Evolutionary conservation across 768 basidiomycete genomes (phyloP).

Genomic region (Rhizopogon rudus): DNA sequence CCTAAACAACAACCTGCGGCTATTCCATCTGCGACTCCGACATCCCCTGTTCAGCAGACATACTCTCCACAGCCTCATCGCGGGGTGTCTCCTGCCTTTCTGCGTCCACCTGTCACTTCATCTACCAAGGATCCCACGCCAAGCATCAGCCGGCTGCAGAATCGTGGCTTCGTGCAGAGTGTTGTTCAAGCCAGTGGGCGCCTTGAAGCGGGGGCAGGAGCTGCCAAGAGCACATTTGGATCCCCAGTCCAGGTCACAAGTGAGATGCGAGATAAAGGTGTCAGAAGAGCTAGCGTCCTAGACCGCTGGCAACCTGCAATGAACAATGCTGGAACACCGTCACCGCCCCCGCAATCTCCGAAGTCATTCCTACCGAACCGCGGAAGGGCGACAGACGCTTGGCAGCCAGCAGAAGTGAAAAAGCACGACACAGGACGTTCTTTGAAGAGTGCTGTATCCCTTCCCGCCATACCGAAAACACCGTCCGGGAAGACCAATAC

Average conservation of each 20-base stretch:
- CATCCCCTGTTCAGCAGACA: slow-evolving; percentile 37
- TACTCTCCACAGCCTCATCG: slow-evolving; percentile 35
- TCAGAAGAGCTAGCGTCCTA: slow-evolving; percentile 47
- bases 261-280: slow-evolving; percentile 33
- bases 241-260: slow-evolving; percentile 26
- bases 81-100: slow-evolving; percentile 53
- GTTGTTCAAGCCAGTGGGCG: slow-evolving; percentile 69
- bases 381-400: slow-evolving; percentile 30
- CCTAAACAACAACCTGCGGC: slow-evolving; percentile 24
- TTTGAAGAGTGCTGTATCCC: slow-evolving; percentile 37
- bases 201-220: slow-evolving; percentile 32
- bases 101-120: slow-evolving; percentile 36
- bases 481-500: slow-evolving; percentile 19
- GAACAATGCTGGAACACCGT: slow-evolving; percentile 27
- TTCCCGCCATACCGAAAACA: slow-evolving; percentile 29
- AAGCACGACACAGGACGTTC: slow-evolving; percentile 28
- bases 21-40: slow-evolving; percentile 30
- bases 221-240: slow-evolving; percentile 20
- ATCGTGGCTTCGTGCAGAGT: slow-evolving; percentile 82
- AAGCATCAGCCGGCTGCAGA: slow-evolving; percentile 76
- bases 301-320: slow-evolving; percentile 62
- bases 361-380: slow-evolving; percentile 37
- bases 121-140: slow-evolving; percentile 71
- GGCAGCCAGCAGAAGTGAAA: slow-evolving; percentile 19
- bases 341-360: slow-evolving; percentile 31